Conservation (phyloP, 768 basidiomycete species). For the Mycena indigotica region DNA sequence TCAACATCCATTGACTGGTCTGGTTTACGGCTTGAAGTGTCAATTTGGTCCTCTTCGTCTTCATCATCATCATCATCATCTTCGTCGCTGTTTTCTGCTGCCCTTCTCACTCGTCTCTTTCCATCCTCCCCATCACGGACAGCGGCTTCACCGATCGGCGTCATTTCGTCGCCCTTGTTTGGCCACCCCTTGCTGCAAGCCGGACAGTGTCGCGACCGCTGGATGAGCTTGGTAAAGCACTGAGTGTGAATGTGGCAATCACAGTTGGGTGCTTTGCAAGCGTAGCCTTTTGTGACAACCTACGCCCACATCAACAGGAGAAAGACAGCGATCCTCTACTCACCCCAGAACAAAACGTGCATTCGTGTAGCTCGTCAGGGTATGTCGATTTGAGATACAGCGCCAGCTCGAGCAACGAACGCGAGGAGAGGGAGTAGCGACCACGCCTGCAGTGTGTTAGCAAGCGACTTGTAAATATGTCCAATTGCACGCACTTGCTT, state of each 20-base stretch:
- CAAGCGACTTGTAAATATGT: background rate
- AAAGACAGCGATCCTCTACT: conserved; percentile 10
- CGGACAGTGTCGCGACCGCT: conserved; percentile 52
- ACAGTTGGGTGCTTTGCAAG: conserved; percentile 65
- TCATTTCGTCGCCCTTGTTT: conserved; percentile 46
- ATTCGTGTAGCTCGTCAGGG: conserved; percentile 70
- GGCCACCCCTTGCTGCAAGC: conserved; percentile 66
- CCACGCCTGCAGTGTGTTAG: conserved; percentile 46
- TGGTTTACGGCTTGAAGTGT: too few relatives aligned
- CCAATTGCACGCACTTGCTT: conserved; percentile 60
- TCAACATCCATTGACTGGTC: conserved; percentile 48
- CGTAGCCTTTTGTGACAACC: conserved; percentile 70
- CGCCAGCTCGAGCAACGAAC: conserved; percentile 71
- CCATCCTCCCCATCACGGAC: conserved; percentile 61
- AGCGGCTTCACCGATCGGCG: conserved; percentile 70
- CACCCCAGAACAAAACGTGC: conserved; percentile 74
- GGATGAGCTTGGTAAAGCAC: conserved; percentile 59
- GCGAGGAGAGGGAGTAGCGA: conserved; percentile 75
- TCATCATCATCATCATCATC: conserved; percentile 43
- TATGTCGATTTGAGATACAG: conserved; percentile 76
- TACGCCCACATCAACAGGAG: conserved; percentile 27
- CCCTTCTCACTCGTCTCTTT: conserved; percentile 36
- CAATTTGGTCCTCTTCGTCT: conserved; percentile 36
- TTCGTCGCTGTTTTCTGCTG: conserved; percentile 44
- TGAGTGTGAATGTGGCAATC: conserved; percentile 63